Base-by-base conservation (phyloP, 352 stramenopile species). In the Pythium guiyangense region DNA sequence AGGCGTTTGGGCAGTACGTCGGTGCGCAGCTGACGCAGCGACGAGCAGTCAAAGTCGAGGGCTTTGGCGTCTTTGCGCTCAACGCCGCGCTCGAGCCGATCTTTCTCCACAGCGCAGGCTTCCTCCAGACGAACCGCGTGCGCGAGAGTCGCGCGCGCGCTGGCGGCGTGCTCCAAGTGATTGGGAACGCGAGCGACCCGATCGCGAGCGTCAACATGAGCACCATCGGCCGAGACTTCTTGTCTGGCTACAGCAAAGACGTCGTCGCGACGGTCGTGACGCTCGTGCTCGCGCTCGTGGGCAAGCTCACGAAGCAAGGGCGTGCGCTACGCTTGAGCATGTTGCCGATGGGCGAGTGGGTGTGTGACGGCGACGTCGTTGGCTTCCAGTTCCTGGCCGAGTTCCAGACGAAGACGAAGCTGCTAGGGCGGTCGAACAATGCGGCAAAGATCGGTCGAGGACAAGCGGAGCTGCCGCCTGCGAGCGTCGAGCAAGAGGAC, bases 331-430 rank as follows among this genome's bases (percentile, higher is more conserved):
- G 66, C 2, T 52, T 89, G 20, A 68, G 64, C 6, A 60, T 85
- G 12, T 48, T 67, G 9, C 78, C 78, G 4, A 35, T 86, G 8
- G 78, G 78, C n/a, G 76, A 89, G 44, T 89, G 78, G 78, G 31
- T 62, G 45, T 82, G 69, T 54, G 42, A 62, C 18, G 56, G 57
- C 12, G 67, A 74, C 11, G 61, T 62, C 9, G 64, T 59, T 11
- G 58, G 61, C 27, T 83, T 88, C 48, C 42, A 17, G 6, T 86
- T 86, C 43, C 48, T 66, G 1, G 52, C 66, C 4, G 68, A 73
- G 26, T 81, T 85, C 39, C 52, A 70, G 29, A 50, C 65, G 43
- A 52, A 75, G 25, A 57, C 76, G 26, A 52, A 59, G 22, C 42
- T 49, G 17, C 27, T 46, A 12, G 42, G 39, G 17, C 9, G 29